Base-by-base conservation (phyloP, 257 asterid genomes). In the Solanum lycopersicoides region DNA sequence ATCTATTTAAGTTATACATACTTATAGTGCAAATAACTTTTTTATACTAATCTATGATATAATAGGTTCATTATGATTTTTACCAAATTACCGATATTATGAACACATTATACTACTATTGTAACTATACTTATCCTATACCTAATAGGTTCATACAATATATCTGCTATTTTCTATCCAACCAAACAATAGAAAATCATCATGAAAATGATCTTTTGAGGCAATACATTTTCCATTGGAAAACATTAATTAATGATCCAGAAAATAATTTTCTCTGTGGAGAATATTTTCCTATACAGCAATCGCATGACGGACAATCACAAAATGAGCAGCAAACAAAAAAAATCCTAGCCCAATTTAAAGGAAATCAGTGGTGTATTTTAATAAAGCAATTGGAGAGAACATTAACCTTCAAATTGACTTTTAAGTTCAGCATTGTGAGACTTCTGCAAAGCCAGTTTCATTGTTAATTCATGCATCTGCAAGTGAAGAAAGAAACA, bases 401-500 rank as follows among this genome's bases (percentile, higher is more conserved):
- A 83, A 85, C 34, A 88, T 91, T 45, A 76, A 96, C 99, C 99
- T 95, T 94, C 98, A 87, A 94, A 92, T 56, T 95, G 98, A 89
- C 88, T 91, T 92, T 87, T 93, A 90, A 95, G 94, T 91, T 97
- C 98, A 8, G 91, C 88, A 90, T 95, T 93, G 82, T 94, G 98
- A 88, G 99, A 93, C 91, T 91, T 96, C 89, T 94, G 97, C 90
- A 91, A 84, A 83, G 98, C 92, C 82, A 96, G 98, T 86, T 95
- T 93, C 98, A 96, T 94, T 10, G 92, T 88, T 86, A 94, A 93
- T 91, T 95, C 98, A 88, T 95, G 98, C 68, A 97, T 95, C 99
- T 97, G 89, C 79, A 86, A 86, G 68, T 10, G 34, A 86, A 86
- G 68, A 37, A 28, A 68, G 45, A 82, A 80, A 18, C 12, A 50